A percentile compares a stretch with the other conserved stretches of the same genome.
Evolutionary conservation across 2,329 filamentous ascomycete genomes (phyloP).

Genomic region (Zymoseptoria pseudotritici): DNA sequence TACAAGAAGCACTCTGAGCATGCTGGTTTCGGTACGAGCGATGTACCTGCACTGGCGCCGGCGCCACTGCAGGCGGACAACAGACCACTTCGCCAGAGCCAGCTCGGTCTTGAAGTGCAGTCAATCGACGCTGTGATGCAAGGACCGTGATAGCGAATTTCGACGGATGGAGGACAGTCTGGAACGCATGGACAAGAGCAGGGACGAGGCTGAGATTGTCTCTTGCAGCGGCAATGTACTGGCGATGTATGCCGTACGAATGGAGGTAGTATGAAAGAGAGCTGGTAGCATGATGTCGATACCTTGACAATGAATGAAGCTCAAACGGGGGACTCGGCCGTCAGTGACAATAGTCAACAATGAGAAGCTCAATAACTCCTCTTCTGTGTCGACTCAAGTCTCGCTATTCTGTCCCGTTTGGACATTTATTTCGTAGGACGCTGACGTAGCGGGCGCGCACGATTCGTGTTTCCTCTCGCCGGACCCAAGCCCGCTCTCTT

Average conservation of each 20-base stretch:
- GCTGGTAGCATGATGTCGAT: too few species aligned
- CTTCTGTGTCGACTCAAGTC: too few species aligned
- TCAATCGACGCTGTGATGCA: constrained; percentile 5
- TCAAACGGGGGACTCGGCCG: too few species aligned
- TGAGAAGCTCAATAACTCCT: too few species aligned
- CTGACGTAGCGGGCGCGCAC: neutral
- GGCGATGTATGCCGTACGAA: neutral
- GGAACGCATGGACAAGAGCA: neutral
- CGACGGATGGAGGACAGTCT: neutral
- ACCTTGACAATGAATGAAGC: too few species aligned
- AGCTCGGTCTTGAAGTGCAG: constrained; percentile 2
- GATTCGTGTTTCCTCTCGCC: neutral
- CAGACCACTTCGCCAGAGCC: neutral
- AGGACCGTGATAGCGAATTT: neutral
- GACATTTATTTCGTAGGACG: neutral
- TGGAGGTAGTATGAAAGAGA: too few species aligned
- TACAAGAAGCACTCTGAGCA: constrained; percentile 86
- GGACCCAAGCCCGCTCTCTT: neutral
- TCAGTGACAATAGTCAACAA: too few species aligned
- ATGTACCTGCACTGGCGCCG: neutral
- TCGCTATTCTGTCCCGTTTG: too few species aligned
- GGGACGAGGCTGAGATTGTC: neutral
- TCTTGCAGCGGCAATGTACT: neutral
- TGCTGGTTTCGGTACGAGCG: constrained; percentile 50
- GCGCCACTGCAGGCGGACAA: neutral